Evolutionary conservation across 768 basidiomycete species (phyloP), one percentile per base, ranked within the genome.

Genomic region (Leucocoprinus leucothites): DNA sequence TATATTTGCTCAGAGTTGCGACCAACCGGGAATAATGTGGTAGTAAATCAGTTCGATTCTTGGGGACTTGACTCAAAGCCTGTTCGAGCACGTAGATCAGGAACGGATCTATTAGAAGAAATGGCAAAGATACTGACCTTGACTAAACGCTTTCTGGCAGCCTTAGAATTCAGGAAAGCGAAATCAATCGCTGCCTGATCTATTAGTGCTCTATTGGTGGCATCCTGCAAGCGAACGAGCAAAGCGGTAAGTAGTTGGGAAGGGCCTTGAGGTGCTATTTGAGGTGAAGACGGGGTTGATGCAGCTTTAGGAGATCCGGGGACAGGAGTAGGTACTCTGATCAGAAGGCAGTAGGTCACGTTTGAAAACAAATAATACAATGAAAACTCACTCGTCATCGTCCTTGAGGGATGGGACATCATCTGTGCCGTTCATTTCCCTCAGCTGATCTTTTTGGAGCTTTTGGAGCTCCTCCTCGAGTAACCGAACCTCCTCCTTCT

Each of bases 141-240:
- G 60, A 92, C 78, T 38, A 98, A 79, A 53, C 97, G 74, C 68
- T 96, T 98, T 62, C 97, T 78, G 11, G 95, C 92, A 19, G 96
- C 94, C 68, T 98, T 98, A 41, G 94, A 95, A 66, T 98, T 99
- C 55, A 99, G 75, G 64, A 95, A 93, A 0, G 94, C 92, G 68
- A 99, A 99, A 59, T 99, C 96, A 36, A 98, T 84, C 0, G 94
- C 94, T 25, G 89, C 87, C 70, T 96, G 92, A 66, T 99, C 97
- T 55, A 98, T 90, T 57, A 93, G 69, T 1, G 82, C 80, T 14
- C 91, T 84, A 64, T 94, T 98, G 11, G 91, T 95, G n/a, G 91
- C 90, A 67, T 99, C 96, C 0, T 96, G 91, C 9, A 99, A 78
- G 25, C 94, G 89, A 31, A 89, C 86, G 36, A 99, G 85, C 18